phyloP scores from a whole-genome alignment of 2,329 filamentous ascomycete species.

The Neofusicoccum kwambonambiense region DNA sequence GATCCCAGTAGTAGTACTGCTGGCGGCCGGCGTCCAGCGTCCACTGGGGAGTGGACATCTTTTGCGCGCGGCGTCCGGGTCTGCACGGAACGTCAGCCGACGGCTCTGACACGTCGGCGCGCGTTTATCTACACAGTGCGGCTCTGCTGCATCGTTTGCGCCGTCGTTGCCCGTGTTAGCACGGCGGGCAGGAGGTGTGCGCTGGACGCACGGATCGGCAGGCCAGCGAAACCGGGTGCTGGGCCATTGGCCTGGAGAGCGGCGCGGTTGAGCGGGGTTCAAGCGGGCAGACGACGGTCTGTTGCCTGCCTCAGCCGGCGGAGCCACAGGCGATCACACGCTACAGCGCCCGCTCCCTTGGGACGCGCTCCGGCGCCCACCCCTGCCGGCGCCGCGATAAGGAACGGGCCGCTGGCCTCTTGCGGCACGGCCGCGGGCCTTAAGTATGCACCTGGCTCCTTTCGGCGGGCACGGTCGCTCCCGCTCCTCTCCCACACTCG shows the following conservation, averaged over 20 bases:
- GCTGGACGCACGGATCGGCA: neutral
- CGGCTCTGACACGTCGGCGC: neutral
- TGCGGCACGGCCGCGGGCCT: neutral
- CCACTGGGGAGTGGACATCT: neutral
- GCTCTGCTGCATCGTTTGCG: neutral
- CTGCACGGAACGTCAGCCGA: no score
- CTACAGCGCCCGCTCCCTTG: neutral
- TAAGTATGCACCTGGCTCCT: conserved; percentile 7
- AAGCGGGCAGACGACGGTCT: neutral
- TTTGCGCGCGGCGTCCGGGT: neutral
- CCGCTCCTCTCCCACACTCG: neutral
- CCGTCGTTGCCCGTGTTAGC: no score
- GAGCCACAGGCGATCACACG: neutral
- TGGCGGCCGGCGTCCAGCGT: neutral
- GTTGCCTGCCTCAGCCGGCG: neutral
- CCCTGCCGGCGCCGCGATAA: neutral
- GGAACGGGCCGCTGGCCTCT: neutral
- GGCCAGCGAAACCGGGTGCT: neutral
- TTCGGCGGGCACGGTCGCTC: neutral
- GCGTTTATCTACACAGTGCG: neutral
- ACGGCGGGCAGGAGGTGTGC: neutral
- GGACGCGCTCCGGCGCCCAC: neutral
- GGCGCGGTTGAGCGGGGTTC: no score
- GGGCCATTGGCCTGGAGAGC: neutral
- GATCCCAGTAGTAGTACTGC: neutral